Percentiles rank a stretch among this genome's conserved stretches.
Evolutionary conservation across 352 stramenopile species (phyloP).

Genomic region (Globisporangium sylvaticum): DNA sequence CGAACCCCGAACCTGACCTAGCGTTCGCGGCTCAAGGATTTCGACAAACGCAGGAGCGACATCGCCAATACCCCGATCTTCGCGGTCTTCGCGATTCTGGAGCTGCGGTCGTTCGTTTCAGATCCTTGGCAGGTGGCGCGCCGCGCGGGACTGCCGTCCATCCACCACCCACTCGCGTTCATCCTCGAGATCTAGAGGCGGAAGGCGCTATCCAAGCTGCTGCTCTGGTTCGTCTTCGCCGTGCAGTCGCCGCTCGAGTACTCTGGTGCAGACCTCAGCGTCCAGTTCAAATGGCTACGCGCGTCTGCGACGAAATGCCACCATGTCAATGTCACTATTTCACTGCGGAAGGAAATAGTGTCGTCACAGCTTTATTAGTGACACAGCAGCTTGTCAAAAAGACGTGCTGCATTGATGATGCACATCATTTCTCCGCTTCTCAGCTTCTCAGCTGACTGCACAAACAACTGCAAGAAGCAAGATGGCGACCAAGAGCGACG

Average conservation of each 20-base stretch:
- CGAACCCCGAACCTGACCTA: slow-evolving; percentile 22
- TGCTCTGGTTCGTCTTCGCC: slow-evolving; percentile 33
- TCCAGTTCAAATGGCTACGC: slow-evolving; percentile 4
- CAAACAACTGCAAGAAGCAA: background rate
- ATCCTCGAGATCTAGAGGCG: slow-evolving; percentile 27
- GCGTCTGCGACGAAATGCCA: no score
- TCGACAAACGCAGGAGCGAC: background rate
- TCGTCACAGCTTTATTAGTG: background rate
- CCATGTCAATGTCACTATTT: background rate
- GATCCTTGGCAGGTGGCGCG: slow-evolving; percentile 15
- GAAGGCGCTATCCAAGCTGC: slow-evolving; percentile 26
- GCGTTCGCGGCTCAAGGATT: slow-evolving; percentile 21
- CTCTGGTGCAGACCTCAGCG: slow-evolving; percentile 17
- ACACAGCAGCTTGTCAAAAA: background rate
- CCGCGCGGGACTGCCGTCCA: slow-evolving; percentile 12
- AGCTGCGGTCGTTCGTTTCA: slow-evolving; percentile 13
- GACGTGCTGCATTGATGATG: background rate
- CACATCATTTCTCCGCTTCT: background rate
- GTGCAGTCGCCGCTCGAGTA: slow-evolving; percentile 26
- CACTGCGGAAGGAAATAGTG: background rate
- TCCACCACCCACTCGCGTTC: slow-evolving; percentile 25
- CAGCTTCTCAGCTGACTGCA: background rate
- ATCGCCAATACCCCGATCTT: slow-evolving; percentile 23
- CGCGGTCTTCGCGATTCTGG: slow-evolving; percentile 26
- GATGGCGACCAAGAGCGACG: background rate